Evolutionary conservation across 2,329 filamentous ascomycete genomes (phyloP).

Genomic region (Tolypocladium ovalisporum): DNA sequence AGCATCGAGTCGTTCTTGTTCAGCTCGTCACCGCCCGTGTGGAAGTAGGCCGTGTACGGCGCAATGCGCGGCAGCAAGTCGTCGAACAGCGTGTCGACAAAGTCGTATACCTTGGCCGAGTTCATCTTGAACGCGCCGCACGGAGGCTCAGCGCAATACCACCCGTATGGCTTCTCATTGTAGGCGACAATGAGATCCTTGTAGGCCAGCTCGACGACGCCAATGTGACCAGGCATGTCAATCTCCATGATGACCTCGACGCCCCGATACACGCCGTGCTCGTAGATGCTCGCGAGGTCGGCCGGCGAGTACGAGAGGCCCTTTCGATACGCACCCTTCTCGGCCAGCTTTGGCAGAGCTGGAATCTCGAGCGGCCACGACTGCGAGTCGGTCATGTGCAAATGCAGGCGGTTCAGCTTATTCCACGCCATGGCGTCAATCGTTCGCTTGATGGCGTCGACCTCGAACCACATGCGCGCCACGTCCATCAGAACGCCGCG

Average conservation of each 20-base stretch:
- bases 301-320: constrained; percentile 55
- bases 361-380: constrained; percentile 80
- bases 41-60: constrained; percentile 65
- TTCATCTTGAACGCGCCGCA: constrained; percentile 70
- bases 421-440: constrained; percentile 69
- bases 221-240: constrained; percentile 50
- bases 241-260: constrained; percentile 51
- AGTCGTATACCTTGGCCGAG: constrained; percentile 55
- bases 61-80: constrained; percentile 64
- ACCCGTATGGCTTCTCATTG: constrained; percentile 43
- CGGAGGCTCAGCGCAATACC: constrained; percentile 51
- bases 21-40: constrained; percentile 81
- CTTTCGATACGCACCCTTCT: constrained; percentile 61
- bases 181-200: constrained; percentile 44
- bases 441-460: constrained; percentile 58
- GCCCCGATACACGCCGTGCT: constrained; percentile 53
- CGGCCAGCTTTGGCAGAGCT: constrained; percentile 55
- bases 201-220: constrained; percentile 40
- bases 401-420: constrained; percentile 74
- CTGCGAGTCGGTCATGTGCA: constrained; percentile 75
- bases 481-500: constrained; percentile 74
- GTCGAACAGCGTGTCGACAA: constrained; percentile 61
- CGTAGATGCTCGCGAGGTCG: constrained; percentile 56
- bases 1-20: constrained; percentile 56
- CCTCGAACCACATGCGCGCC: constrained; percentile 58